Evolutionary conservation across 305 asterid genomes (phyloP).

Genomic region (Nicotiana rustica): DNA sequence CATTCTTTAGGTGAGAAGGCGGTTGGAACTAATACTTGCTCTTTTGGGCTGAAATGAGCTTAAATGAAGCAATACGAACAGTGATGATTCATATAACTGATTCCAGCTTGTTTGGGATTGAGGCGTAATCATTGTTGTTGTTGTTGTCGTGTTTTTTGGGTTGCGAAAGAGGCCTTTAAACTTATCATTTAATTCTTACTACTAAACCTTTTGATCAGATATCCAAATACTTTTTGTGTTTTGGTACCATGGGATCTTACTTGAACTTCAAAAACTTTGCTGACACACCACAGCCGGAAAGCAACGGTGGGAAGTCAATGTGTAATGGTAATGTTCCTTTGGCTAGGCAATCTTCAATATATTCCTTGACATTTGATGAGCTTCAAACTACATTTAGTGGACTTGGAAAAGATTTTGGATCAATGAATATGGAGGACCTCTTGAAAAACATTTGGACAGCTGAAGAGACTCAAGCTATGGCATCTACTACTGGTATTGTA

Average conservation of each 20-base stretch:
- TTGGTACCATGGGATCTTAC: conserved; percentile 70
- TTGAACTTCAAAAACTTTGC: conserved; percentile 75
- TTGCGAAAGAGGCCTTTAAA: not conserved
- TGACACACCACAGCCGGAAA: conserved; percentile 57
- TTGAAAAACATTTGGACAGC: conserved; percentile 91
- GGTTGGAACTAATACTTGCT: not conserved
- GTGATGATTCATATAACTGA: not conserved
- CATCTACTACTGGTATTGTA: conserved; percentile 48
- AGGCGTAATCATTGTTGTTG: too few relatives aligned
- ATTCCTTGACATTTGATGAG: conserved; percentile 91
- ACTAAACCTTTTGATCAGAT: conserved; percentile 39
- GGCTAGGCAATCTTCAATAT: conserved; percentile 83
- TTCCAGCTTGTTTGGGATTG: not conserved
- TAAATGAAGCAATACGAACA: not conserved
- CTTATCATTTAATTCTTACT: not conserved
- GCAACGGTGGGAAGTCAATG: conserved; percentile 49
- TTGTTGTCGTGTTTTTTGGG: not conserved
- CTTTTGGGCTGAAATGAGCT: not conserved
- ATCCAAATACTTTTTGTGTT: conserved; percentile 41
- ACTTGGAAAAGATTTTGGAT: conserved; percentile 86
- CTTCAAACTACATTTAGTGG: conserved; percentile 83
- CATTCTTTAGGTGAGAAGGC: not conserved
- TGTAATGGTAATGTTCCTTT: conserved; percentile 62
- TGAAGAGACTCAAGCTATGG: conserved; percentile 72
- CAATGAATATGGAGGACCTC: conserved; percentile 98